Conservation (phyloP, 495 filamentous ascomycete species). For the Penicillium antarcticum region DNA sequence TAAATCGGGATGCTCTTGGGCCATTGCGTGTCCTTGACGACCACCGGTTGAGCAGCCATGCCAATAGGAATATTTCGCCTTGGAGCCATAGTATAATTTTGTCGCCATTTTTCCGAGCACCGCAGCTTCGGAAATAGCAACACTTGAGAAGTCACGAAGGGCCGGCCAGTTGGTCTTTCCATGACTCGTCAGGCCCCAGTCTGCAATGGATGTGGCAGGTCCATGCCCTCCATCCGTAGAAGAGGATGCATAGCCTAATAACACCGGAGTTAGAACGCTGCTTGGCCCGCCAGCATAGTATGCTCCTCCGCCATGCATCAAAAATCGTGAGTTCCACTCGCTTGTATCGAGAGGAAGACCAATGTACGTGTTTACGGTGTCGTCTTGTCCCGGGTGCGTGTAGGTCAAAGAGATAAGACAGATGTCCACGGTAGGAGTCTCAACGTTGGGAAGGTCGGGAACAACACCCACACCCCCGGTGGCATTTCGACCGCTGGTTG, state of each 20-base stretch:
- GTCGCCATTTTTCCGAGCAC: slow-evolving; percentile 15
- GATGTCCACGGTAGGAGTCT: slow-evolving; percentile 9
- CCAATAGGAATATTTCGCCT: slow-evolving; percentile 38
- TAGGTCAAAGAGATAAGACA: slow-evolving; percentile 44
- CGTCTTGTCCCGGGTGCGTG: slow-evolving; percentile 40
- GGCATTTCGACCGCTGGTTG: slow-evolving; percentile 11
- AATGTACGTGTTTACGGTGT: slow-evolving; percentile 31
- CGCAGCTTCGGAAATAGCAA: slow-evolving; percentile 34
- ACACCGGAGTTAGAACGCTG: slow-evolving; percentile 18
- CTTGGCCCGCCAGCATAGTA: slow-evolving; percentile 30
- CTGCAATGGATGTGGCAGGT: neutral
- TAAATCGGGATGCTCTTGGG: slow-evolving; percentile 38
- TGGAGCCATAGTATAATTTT: slow-evolving; percentile 9
- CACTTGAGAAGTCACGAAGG: slow-evolving; percentile 39
- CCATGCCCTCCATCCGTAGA: slow-evolving; percentile 34
- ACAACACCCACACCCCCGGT: slow-evolving; percentile 8
- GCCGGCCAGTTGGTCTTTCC: slow-evolving; percentile 40
- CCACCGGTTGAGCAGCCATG: slow-evolving; percentile 49
- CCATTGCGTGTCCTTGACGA: slow-evolving; percentile 42
- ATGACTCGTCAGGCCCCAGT: slow-evolving; percentile 37
- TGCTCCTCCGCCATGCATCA: slow-evolving; percentile 45
- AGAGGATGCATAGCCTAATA: slow-evolving; percentile 33
- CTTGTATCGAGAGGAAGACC: slow-evolving; percentile 32
- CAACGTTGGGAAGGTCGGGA: neutral
- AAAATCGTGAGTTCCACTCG: slow-evolving; percentile 40